Conservation (phyloP, 148 eudicot genomes). For the Amaranthus palmeri region DNA sequence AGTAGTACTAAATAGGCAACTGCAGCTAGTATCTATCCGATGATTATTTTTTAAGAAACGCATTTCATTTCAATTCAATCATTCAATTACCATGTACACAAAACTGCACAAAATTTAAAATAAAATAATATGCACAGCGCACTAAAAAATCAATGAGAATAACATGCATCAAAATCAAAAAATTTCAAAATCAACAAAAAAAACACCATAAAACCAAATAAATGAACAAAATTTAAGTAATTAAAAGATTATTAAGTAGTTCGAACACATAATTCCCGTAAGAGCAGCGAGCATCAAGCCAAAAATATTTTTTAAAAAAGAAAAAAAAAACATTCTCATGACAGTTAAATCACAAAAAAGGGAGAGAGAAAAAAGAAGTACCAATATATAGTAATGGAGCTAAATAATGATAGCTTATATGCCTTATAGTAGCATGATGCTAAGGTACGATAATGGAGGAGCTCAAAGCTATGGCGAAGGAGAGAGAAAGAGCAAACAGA, state of each 20-base stretch:
- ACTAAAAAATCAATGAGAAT: neutral
- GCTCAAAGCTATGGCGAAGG: neutral
- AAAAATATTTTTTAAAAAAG: neutral
- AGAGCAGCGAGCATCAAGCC: neutral
- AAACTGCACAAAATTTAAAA: neutral
- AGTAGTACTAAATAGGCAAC: neutral
- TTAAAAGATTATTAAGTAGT: too few relatives aligned
- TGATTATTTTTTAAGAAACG: too few relatives aligned
- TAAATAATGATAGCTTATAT: neutral
- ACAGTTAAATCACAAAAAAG: neutral
- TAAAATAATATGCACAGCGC: neutral
- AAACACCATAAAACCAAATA: too few relatives aligned
- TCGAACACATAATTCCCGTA: too few relatives aligned
- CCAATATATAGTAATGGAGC: slow-evolving; percentile 9
- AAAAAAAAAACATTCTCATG: neutral
- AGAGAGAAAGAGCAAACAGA: neutral
- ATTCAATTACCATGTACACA: neutral
- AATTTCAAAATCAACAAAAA: too few relatives aligned
- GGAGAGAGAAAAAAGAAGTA: neutral
- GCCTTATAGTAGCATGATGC: neutral
- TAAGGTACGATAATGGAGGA: neutral
- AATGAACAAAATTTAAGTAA: too few relatives aligned
- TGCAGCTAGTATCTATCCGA: too few relatives aligned
- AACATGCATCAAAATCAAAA: neutral
- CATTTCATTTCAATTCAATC: neutral